Evolutionary conservation across 495 filamentous ascomycete species (phyloP).

Genomic region (Podospora pseudoanserina): DNA sequence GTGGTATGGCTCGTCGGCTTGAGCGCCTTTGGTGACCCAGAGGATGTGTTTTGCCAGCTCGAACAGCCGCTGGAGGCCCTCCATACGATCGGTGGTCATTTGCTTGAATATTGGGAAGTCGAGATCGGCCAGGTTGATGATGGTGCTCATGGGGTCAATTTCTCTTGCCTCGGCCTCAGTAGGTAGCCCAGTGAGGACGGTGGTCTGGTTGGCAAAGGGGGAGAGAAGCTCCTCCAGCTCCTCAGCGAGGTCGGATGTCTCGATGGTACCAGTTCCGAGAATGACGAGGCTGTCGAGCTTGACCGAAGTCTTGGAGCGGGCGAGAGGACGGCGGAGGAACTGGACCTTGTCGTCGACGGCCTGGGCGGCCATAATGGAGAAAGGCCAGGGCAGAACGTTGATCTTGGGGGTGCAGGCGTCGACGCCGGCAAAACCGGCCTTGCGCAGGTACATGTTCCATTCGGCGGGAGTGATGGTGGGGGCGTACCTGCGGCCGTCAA

Average conservation of each 20-base stretch:
- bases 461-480: not conserved
- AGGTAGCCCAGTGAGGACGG: not conserved
- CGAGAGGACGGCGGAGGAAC: not conserved
- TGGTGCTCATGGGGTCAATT: slow-evolving; percentile 24
- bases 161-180: not conserved
- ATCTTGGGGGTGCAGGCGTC: not conserved
- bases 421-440: not conserved
- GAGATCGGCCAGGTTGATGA: slow-evolving; percentile 40
- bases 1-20: slow-evolving; percentile 15
- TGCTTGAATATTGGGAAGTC: slow-evolving; percentile 33
- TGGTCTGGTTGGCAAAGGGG: slow-evolving; percentile 5
- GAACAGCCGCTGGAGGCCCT: slow-evolving; percentile 31
- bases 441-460: not conserved
- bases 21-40: slow-evolving; percentile 37
- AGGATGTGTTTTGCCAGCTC: slow-evolving; percentile 36
- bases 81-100: slow-evolving; percentile 23
- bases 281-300: slow-evolving; percentile 16
- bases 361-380: slow-evolving; percentile 30
- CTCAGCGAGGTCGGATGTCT: slow-evolving; percentile 7
- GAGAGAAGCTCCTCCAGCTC: slow-evolving; percentile 6
- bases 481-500: not conserved
- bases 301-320: not conserved
- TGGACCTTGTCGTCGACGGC: not conserved
- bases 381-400: slow-evolving; percentile 22
- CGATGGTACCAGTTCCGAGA: slow-evolving; percentile 14